Evolutionary conservation across 2,329 filamentous ascomycete species (phyloP).

Genomic region (Xylaria multiplex): DNA sequence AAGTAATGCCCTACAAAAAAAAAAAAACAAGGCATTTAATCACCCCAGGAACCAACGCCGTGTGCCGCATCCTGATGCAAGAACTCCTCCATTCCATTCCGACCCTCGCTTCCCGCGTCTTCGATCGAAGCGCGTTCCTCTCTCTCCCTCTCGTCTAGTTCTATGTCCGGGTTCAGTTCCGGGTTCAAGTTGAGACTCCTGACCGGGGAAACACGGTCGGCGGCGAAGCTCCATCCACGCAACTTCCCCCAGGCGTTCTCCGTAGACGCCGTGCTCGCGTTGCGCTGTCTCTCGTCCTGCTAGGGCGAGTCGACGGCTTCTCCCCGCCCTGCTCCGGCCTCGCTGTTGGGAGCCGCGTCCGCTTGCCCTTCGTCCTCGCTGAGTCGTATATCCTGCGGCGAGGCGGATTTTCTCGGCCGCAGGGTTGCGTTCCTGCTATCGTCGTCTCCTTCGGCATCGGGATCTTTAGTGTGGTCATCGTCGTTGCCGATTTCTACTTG

Average conservation of each 20-base stretch:
- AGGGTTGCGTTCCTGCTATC: constrained; percentile 21
- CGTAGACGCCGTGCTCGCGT: background rate
- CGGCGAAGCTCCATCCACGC: constrained; percentile 30
- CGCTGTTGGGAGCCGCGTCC: background rate
- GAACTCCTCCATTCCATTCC: background rate
- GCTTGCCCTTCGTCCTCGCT: constrained; percentile 34
- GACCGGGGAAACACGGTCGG: background rate
- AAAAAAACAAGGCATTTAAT: background rate
- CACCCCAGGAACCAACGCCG: constrained; percentile 17
- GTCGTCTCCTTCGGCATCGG: background rate
- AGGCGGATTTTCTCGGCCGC: constrained; percentile 14
- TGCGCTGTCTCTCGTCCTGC: constrained; percentile 27
- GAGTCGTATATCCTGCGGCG: constrained; percentile 30
- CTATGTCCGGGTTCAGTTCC: background rate
- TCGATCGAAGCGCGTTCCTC: background rate
- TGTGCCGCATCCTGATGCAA: background rate
- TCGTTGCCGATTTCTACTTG: constrained; percentile 13
- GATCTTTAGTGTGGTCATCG: constrained; percentile 9
- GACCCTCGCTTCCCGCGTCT: background rate
- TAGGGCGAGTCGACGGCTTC: constrained; percentile 30
- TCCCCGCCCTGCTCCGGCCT: background rate
- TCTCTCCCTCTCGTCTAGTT: background rate
- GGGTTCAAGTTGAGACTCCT: background rate
- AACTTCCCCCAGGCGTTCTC: constrained; percentile 30
- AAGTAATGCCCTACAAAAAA: background rate